Conservation (phyloP, 1,139 yeast species). For the Tardiomyces digboiensis region DNA sequence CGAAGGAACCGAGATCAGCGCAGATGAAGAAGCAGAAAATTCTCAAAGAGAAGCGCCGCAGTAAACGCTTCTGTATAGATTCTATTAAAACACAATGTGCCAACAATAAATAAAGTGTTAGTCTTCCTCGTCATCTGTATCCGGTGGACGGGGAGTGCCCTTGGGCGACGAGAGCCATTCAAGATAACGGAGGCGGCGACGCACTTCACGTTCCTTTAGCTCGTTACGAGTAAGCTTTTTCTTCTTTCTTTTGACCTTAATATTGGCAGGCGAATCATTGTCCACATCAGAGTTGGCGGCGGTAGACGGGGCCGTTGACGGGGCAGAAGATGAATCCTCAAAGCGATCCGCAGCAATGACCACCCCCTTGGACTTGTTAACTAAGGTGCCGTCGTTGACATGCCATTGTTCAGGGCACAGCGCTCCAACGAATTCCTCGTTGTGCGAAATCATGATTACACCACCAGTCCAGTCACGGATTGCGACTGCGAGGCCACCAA, state of each 20-base stretch:
- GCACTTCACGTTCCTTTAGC: constrained; percentile 80
- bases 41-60: background rate
- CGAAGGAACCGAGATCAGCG: constrained; percentile 45
- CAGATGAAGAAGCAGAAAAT: constrained; percentile 40
- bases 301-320: constrained; percentile 29
- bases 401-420: constrained; percentile 98
- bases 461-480: constrained; percentile 98
- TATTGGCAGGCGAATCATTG: constrained; percentile 86
- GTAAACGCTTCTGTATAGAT: background rate
- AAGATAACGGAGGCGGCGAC: constrained; percentile 88
- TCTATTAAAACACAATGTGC: background rate
- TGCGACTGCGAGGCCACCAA: constrained; percentile 96
- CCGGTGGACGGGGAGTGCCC: constrained; percentile 93
- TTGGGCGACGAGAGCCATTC: constrained; percentile 96
- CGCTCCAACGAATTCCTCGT: constrained; percentile 95
- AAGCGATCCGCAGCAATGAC: constrained; percentile 64
- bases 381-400: constrained; percentile 85
- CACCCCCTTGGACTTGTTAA: constrained; percentile 69
- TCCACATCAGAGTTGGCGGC: constrained; percentile 22
- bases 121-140: constrained; percentile 87
- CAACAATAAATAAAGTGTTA: constrained; percentile 4
- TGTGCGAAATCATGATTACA: constrained; percentile 97
- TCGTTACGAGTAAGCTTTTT: constrained; percentile 97
- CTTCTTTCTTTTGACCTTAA: constrained; percentile 73
- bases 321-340: constrained; percentile 52